Evolutionary conservation across 2,329 filamentous ascomycete species (phyloP), one percentile per base, ranked within the genome.

Genomic region (Aspergillus sp.): DNA sequence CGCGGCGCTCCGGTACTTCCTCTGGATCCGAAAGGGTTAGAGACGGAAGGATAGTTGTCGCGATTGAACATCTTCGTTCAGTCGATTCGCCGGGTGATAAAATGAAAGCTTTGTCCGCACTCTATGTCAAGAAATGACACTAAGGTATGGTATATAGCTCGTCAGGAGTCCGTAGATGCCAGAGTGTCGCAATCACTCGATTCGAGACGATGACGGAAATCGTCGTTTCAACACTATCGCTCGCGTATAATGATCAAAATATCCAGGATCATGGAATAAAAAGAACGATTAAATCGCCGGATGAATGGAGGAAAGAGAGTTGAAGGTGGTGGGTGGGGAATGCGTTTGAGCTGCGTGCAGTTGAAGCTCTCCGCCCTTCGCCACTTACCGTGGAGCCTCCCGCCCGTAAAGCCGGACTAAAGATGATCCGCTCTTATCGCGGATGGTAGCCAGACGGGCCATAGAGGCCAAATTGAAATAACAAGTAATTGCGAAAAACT

Each of bases 31-130:
- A 72, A 77, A 29, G 68, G 69, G 43, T 70, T 69, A n/a, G 58
- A 55, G n/a, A 32, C 30, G 8, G 30, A 32, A 32, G 30, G 30
- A 2, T 74, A 60, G 49, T 75, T 74, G 58, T 73, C 73, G 52
- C 77, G 74, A 60, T 78, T 80, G 61, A 80, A 81, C 78, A 81
- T 81, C 46, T 48, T 56, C 45, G 30, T 41, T 45, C 35, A 49
- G 43, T 28, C 19, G 19, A 39, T 7, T 28, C 6, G 36, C 12
- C 2, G 4, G 36, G 12, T 26, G 8, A 8, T 26, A 7, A 39
- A 30, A 7, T 5, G 9, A 42, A 6, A 5, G 30, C 30, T n/a
- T 12, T 8, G 35, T 39, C 19, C 19, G 19, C 19, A 19, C 19
- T 19, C 19, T 19, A 19, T 19, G 19, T 19, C 19, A 19, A 19